Base-by-base conservation (phyloP, 1,284 basidiomycete species). In the Sporisorium exsertum region DNA sequence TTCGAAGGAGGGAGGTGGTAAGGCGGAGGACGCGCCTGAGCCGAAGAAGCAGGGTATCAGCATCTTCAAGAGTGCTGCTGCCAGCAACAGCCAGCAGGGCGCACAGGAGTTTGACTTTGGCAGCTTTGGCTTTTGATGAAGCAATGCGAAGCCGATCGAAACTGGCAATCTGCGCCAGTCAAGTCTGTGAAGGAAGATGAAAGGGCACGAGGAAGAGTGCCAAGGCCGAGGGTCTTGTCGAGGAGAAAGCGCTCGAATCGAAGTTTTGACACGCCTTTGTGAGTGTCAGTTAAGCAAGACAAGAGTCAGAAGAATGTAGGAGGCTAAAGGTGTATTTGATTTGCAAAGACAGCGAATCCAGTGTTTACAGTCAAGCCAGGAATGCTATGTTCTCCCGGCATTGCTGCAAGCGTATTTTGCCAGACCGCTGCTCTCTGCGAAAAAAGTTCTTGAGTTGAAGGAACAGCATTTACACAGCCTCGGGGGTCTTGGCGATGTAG, bases 401-500 rank as follows among this genome's bases (percentile, higher is more conserved):
- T 47, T 27, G 24, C 24, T 47, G 22, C 15, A 18, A 27, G 13
- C 3, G 13, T 12, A 13, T 40, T 18, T 49, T 29, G 18, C 27
- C 9, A 49, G 47, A 32, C 18, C 47, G 27, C 47, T n/a, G 27
- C 7, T n/a, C 29, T 15, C 18, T 49, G 47, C 47, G n/a, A 32
- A 32, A 12, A 13, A 29, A 26, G 20, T 29, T 47, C 26, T 47
- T 47, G 5, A 26, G 45, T 46, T 18, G 18, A n/a, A n/a, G n/a
- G 26, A 2, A 29, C 2, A 7, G 13, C 15, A 15, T 61, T 53
- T 61, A 61, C 58, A 61, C 58, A 27, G 53, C 94, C 88, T 93
- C 94, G 76, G 94, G 94, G 56, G 94, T 94, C 88, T 96, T 95
- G 83, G 91, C 91, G 87, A 99, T 94, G 87, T 99, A 99, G 87